Evolutionary conservation across 805 yeast species (phyloP), one percentile per base, ranked within the genome.

Genomic region (Candida nonsorbophila): DNA sequence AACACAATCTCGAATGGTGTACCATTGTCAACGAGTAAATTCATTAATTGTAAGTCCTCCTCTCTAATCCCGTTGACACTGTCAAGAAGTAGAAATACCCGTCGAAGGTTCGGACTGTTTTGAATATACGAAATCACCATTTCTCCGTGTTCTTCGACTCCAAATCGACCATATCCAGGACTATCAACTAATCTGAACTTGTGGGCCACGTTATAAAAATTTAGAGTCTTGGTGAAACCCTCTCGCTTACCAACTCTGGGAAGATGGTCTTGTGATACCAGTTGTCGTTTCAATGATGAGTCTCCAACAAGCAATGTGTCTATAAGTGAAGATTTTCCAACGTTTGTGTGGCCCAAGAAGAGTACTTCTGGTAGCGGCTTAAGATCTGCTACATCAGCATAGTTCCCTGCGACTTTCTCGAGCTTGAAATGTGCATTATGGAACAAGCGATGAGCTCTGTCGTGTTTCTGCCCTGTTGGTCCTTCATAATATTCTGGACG

Each of bases 111-210:
- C 31, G 61, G 52, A 27, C 92, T 58, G 14, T 68, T 58, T 16
- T 58, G 55, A 6, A 88, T 51, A 45, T 85, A 87, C 20, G 76
- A 73, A 44, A 76, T 46, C 1, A 82, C 81, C 16, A 78, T 66
- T 22, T 71, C 58, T 2, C 96, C 97, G 49, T 88, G 95, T 40
- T 63, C 56, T 6, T 45, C 47, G 10, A 67, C 69, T 11, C 94
- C 87, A 37, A 69, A 74, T 22, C 57, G 68, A 2, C 97, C 97
- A 51, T 88, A 88, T 0, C 97, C 97, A 1, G 97, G 97, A 14
- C 86, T 72, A 49, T 88, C 97, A 2, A 86, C 73, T 3, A 88
- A 44, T 36, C 85, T 62, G 24, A 88, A 60, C 32, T 68, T 60
- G 27, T 73, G 72, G 3, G 82, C 82, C 8, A 83, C 55, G 34